These are phyloP conservation scores for Agrostemma githago DNA, from an alignment of 148 eudicot species.

Conservation along the genomic window DNA sequence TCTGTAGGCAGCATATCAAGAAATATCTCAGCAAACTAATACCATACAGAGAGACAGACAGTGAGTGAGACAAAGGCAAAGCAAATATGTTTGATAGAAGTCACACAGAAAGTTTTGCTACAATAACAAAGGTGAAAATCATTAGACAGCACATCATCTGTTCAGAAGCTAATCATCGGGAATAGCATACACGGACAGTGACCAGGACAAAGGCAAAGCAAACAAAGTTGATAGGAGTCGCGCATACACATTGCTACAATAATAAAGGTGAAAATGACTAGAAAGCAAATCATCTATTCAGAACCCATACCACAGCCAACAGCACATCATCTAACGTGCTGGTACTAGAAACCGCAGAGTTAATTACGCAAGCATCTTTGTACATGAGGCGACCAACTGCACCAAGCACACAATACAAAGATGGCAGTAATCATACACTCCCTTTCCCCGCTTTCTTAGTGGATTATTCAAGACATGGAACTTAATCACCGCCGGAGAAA, in stretches of 20 bases:
- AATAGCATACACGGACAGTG: background rate
- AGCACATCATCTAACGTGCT: background rate
- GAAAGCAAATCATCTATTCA: background rate
- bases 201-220: background rate
- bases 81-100: background rate
- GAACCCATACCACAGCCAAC: slow-evolving; percentile 1
- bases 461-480: background rate
- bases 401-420: background rate
- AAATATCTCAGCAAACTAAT: background rate
- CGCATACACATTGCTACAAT: background rate
- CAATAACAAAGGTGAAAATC: background rate
- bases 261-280: background rate
- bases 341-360: background rate
- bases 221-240: background rate
- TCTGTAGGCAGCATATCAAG: background rate
- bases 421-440: background rate
- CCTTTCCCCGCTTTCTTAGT: background rate
- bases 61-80: background rate
- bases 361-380: background rate
- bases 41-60: background rate
- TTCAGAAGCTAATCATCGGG: background rate
- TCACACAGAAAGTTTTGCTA: background rate
- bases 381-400: background rate
- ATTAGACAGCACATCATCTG: background rate
- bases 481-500: background rate